These are phyloP conservation scores for Apophysomyces ossiformis DNA, from an alignment of 371 early-diverging fungal species.

Conservation along the genomic window DNA sequence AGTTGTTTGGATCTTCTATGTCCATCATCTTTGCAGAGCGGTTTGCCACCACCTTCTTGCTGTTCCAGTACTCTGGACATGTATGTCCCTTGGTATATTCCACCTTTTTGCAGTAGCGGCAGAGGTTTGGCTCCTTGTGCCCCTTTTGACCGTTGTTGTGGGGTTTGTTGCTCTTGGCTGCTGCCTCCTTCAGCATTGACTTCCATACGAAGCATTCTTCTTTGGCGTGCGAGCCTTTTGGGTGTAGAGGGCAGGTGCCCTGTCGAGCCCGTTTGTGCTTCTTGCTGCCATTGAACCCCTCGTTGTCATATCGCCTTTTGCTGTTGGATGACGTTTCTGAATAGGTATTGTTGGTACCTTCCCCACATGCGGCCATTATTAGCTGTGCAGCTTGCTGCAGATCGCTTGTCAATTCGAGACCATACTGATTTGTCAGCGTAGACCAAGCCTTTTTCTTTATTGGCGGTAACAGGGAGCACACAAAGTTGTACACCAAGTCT, in stretches of 20 bases:
- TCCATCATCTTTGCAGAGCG: background rate
- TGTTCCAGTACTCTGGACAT: slow-evolving; percentile 5
- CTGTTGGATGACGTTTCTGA: background rate
- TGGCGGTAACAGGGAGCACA: background rate
- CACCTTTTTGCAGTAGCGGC: too few species aligned
- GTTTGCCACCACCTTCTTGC: too few species aligned
- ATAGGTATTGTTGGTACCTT: background rate
- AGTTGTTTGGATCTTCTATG: background rate
- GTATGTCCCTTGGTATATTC: too few species aligned
- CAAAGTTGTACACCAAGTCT: slow-evolving; percentile 1
- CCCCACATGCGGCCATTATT: background rate
- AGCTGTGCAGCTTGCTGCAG: background rate
- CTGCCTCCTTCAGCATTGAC: background rate
- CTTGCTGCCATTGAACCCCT: background rate
- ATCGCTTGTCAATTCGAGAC: background rate
- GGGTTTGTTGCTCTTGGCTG: background rate
- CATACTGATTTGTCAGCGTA: background rate
- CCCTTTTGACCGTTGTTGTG: background rate
- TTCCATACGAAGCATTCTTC: background rate
- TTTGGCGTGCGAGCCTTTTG: background rate
- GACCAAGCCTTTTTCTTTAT: background rate
- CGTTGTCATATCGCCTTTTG: background rate
- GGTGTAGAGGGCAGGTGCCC: background rate
- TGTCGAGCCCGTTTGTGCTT: background rate
- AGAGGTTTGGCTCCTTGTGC: background rate